Conservation (phyloP, 805 yeast genomes). For the Myxozyma neotropica region DNA sequence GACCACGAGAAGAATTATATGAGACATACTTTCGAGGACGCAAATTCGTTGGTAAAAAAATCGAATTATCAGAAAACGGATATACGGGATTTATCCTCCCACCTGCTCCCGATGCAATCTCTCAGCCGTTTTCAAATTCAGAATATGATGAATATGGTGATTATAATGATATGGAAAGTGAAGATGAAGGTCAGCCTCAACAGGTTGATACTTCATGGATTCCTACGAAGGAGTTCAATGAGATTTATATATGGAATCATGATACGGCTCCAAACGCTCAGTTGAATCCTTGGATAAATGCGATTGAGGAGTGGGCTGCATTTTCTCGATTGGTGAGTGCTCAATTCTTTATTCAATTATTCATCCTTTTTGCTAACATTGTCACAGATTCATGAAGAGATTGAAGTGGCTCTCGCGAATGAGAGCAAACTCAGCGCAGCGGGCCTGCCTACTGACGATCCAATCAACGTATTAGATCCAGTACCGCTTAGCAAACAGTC, state of each 20-base stretch:
- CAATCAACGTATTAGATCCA: no score
- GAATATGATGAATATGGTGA: background rate
- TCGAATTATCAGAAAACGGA: constrained; percentile 11
- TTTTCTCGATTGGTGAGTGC: constrained; percentile 18
- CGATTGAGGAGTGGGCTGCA: constrained; percentile 26
- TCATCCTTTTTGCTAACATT: background rate
- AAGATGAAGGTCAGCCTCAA: constrained; percentile 2
- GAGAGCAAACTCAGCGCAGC: no score
- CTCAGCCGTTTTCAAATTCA: background rate
- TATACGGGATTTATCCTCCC: constrained; percentile 1
- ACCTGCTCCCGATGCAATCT: background rate
- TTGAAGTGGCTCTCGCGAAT: no score
- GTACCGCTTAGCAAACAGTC: no score
- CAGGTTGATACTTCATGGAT: constrained; percentile 10
- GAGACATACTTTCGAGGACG: constrained; percentile 32
- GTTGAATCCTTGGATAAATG: constrained; percentile 15
- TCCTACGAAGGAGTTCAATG: constrained; percentile 7
- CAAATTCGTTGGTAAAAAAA: constrained; percentile 15
- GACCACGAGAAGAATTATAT: background rate
- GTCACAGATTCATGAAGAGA: no score
- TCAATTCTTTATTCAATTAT: no score
- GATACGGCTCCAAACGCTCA: constrained; percentile 21
- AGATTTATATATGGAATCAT: constrained; percentile 27
- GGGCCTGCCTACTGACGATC: no score
- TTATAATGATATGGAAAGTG: constrained; percentile 2